Evolutionary conservation across 164 flowering plant species (phyloP).

Genomic region (Macadamia integrifolia): DNA sequence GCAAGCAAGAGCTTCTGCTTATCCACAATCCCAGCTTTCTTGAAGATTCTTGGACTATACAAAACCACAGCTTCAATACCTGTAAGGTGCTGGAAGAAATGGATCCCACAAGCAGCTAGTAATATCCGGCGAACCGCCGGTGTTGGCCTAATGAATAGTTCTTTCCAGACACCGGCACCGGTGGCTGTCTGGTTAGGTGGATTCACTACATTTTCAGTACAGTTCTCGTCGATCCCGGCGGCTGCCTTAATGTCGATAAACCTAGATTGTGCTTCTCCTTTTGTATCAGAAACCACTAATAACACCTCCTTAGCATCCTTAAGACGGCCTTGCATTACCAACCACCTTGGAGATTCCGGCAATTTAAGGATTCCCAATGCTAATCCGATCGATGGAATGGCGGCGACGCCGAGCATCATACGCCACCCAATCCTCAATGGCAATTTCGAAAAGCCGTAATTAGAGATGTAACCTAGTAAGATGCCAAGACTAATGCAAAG

Average conservation of each 20-base stretch:
- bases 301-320: constrained; percentile 36
- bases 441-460: constrained; percentile 16
- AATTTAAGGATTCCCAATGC: constrained; percentile 15
- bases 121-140: constrained; percentile 44
- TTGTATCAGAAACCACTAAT: constrained; percentile 18
- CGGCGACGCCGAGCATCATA: constrained; percentile 29
- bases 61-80: constrained; percentile 49
- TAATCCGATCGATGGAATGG: constrained; percentile 17
- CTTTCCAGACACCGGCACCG: constrained; percentile 46
- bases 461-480: constrained; percentile 25
- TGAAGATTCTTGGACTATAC: constrained; percentile 52
- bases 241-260: constrained; percentile 35
- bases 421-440: constrained; percentile 24
- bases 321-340: constrained; percentile 26
- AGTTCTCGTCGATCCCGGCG: constrained; percentile 33
- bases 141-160: constrained; percentile 34
- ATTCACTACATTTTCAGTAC: constrained; percentile 18
- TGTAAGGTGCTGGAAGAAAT: constrained; percentile 58
- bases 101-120: constrained; percentile 44
- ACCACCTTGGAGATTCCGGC: constrained; percentile 26
- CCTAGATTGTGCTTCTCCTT: constrained; percentile 34
- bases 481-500: constrained; percentile 25
- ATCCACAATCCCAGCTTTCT: constrained; percentile 38
- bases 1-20: constrained; percentile 37
- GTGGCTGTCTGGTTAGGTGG: background rate